Percentiles rank a stretch among this genome's conserved stretches.
These are phyloP conservation scores for Fusarium foetens DNA, from an alignment of 2,329 filamentous ascomycete genomes.

Conservation along the genomic window DNA sequence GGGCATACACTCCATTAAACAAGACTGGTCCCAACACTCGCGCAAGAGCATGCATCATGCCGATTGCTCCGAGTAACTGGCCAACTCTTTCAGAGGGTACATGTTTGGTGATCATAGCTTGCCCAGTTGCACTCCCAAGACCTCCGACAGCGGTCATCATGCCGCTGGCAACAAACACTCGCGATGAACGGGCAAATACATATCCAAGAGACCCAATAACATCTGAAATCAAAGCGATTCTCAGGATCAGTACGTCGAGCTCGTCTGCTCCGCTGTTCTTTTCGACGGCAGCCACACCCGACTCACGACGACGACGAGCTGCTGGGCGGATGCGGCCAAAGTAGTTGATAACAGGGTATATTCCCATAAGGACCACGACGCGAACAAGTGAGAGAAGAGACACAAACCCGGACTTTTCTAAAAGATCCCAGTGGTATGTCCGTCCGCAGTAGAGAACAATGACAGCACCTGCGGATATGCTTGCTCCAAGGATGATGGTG, in stretches of 20 bases:
- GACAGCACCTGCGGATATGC: slow-evolving; percentile 83
- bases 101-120: slow-evolving; percentile 89
- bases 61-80: slow-evolving; percentile 87
- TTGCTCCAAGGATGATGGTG: slow-evolving; percentile 81
- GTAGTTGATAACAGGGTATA: slow-evolving; percentile 82
- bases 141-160: slow-evolving; percentile 81
- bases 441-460: slow-evolving; percentile 85
- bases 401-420: slow-evolving; percentile 83
- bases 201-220: slow-evolving; percentile 81
- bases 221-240: slow-evolving; percentile 79
- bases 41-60: slow-evolving; percentile 83
- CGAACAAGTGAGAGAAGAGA: slow-evolving; percentile 81
- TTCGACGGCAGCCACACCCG: slow-evolving; percentile 52
- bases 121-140: slow-evolving; percentile 84
- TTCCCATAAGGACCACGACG: slow-evolving; percentile 76
- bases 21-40: slow-evolving; percentile 81
- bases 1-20: slow-evolving; percentile 87
- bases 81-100: slow-evolving; percentile 84
- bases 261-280: slow-evolving; percentile 76
- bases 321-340: slow-evolving; percentile 71
- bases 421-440: slow-evolving; percentile 83
- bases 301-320: slow-evolving; percentile 52
- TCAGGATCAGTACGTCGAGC: slow-evolving; percentile 82
- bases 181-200: slow-evolving; percentile 68
- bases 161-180: slow-evolving; percentile 76